A percentile compares a stretch with the other conserved stretches of the same genome.
Evolutionary conservation across 2,329 filamentous ascomycete species (phyloP).

Genomic region (Cladorrhinum sp.): DNA sequence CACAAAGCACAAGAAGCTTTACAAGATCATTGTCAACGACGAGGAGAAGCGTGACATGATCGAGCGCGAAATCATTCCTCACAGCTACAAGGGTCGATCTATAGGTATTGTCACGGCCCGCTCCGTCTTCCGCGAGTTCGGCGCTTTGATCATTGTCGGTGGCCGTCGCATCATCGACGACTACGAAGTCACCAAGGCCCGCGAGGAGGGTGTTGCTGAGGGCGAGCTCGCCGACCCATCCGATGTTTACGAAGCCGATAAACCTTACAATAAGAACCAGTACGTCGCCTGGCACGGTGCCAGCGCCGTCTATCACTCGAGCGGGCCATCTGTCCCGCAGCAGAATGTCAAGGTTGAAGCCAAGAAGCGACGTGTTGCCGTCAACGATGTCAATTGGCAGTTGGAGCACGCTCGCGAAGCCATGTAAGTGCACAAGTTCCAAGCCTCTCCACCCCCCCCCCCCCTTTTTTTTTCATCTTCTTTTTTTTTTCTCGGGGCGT

Average conservation of each 20-base stretch:
- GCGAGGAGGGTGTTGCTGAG: constrained; percentile 74
- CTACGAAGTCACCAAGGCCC: constrained; percentile 75
- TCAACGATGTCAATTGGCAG: constrained; percentile 96
- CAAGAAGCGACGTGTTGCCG: constrained; percentile 81
- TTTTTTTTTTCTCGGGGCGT: not conserved
- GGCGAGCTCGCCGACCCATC: constrained; percentile 90
- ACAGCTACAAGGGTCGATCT: constrained; percentile 96
- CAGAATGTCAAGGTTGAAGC: constrained; percentile 67
- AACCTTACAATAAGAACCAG: constrained; percentile 97
- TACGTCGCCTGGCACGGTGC: constrained; percentile 99
- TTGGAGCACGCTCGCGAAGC: constrained; percentile 89
- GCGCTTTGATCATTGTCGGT: constrained; percentile 88
- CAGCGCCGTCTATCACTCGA: constrained; percentile 90
- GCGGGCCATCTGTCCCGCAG: constrained; percentile 70
- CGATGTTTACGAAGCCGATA: constrained; percentile 71
- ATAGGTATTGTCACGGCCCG: constrained; percentile 96
- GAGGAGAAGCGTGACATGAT: constrained; percentile 98
- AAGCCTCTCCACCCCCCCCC: too few species aligned
- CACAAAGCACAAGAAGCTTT: constrained; percentile 92
- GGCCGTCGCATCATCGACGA: constrained; percentile 85
- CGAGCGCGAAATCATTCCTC: constrained; percentile 89
- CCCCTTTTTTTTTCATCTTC: too few species aligned
- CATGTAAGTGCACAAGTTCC: constrained; percentile 56
- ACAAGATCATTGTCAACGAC: constrained; percentile 97
- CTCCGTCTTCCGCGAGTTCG: constrained; percentile 96